Percentiles rank a stretch among this genome's conserved stretches.
Evolutionary conservation across 2,329 filamentous ascomycete genomes (phyloP).

Genomic region (Chaetomiaceae sp.): DNA sequence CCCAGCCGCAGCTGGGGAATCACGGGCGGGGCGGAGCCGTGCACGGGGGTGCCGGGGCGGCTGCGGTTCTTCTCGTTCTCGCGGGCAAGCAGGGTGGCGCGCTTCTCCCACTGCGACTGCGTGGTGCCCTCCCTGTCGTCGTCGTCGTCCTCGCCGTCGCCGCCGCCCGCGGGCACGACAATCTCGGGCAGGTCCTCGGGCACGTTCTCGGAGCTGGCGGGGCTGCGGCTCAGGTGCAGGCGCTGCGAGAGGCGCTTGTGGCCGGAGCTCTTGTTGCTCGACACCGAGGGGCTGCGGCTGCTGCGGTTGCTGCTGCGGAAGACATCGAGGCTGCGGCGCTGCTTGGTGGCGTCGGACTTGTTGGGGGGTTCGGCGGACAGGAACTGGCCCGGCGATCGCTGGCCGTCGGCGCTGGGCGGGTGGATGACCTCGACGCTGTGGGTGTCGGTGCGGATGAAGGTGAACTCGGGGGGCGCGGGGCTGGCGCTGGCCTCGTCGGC

Average conservation of each 20-base stretch:
- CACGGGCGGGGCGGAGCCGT: constrained; percentile 26
- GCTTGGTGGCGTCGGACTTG: constrained; percentile 15
- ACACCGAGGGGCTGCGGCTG: constrained; percentile 46
- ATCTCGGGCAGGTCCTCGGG: constrained; percentile 78
- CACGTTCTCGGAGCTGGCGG: constrained; percentile 65
- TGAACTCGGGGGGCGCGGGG: constrained; percentile 61
- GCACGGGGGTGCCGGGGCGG: constrained; percentile 38
- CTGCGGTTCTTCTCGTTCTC: constrained; percentile 49
- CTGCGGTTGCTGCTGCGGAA: constrained; percentile 40
- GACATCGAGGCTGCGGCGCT: constrained; percentile 32
- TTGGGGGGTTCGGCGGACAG: constrained; percentile 25
- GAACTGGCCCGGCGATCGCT: constrained; percentile 23
- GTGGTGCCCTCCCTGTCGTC: constrained; percentile 43
- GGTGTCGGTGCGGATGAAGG: constrained; percentile 81
- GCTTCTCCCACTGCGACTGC: constrained; percentile 84
- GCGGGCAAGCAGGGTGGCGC: constrained; percentile 81
- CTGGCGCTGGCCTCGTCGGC: constrained; percentile 35
- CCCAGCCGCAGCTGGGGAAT: constrained; percentile 30
- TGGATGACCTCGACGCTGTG: constrained; percentile 72
- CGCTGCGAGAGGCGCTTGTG: constrained; percentile 60
- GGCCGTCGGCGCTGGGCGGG: constrained; percentile 47
- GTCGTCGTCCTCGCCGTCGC: too few relatives aligned
- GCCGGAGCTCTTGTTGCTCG: constrained; percentile 37
- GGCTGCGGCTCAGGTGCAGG: constrained; percentile 60
- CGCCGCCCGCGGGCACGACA: constrained; percentile 41